phyloP scores from a whole-genome alignment of 2,329 filamentous ascomycete species.

The Aspergillus oerlinghausenensis region DNA sequence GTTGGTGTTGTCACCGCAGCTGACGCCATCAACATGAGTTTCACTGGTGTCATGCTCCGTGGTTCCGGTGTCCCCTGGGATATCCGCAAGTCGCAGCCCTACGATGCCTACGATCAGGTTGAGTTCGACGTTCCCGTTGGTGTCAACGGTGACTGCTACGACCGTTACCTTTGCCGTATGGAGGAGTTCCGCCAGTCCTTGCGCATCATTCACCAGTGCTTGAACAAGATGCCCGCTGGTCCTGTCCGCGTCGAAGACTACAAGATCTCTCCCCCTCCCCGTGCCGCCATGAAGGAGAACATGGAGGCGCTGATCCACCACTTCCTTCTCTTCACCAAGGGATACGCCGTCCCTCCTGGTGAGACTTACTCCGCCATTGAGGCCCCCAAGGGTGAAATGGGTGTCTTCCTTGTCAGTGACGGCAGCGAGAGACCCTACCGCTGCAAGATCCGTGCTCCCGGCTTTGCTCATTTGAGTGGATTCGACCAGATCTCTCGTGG shows the following conservation, averaged over 20 bases:
- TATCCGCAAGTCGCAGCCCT: constrained; percentile 92
- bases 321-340: constrained; percentile 98
- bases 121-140: constrained; percentile 98
- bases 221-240: constrained; percentile 97
- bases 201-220: constrained; percentile 95
- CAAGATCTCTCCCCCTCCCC: constrained; percentile 94
- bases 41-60: constrained; percentile 95
- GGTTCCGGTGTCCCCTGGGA: constrained; percentile 96
- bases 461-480: constrained; percentile 88
- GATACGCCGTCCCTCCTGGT: constrained; percentile 91
- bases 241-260: constrained; percentile 97
- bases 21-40: constrained; percentile 95
- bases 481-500: constrained; percentile 93
- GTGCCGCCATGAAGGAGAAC: constrained; percentile 99
- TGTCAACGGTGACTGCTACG: constrained; percentile 97
- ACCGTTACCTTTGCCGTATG: constrained; percentile 98
- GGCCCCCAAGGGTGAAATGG: constrained; percentile 99
- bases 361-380: constrained; percentile 98
- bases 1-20: constrained; percentile 86
- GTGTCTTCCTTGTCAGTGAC: constrained; percentile 91
- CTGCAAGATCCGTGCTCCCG: constrained; percentile 94
- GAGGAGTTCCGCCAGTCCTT: constrained; percentile 98
- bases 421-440: constrained; percentile 94
- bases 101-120: constrained; percentile 95
- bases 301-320: constrained; percentile 99